phyloP scores from a whole-genome alignment of 306 rosid species.

The Quercus mongolica region DNA sequence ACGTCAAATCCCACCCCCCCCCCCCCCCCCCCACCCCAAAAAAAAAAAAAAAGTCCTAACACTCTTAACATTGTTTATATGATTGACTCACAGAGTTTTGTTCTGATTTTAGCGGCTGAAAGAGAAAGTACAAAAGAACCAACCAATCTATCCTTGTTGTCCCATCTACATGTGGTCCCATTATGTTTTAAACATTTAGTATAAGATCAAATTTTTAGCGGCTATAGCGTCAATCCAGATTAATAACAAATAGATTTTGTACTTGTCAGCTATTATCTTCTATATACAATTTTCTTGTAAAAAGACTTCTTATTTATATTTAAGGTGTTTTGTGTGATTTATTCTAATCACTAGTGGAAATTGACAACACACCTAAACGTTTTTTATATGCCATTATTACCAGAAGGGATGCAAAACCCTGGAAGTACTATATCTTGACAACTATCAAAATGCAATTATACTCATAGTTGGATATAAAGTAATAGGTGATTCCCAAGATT shows the following conservation, averaged over 20 bases:
- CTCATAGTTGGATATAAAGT: too few species aligned
- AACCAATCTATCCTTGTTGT: neutral
- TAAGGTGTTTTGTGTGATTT: neutral
- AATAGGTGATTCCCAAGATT: too few species aligned
- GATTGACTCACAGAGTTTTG: too few species aligned
- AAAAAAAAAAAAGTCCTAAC: too few species aligned
- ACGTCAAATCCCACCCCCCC: too few species aligned
- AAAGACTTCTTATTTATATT: too few species aligned
- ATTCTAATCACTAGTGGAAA: neutral
- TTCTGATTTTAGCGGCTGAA: too few species aligned
- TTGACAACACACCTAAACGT: neutral
- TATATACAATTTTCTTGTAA: neutral
- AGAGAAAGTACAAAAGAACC: neutral
- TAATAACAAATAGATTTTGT: neutral
- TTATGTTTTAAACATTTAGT: neutral
- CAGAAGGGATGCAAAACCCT: neutral
- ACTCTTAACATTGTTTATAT: too few species aligned
- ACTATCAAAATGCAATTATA: neutral
- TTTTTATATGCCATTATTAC: neutral
- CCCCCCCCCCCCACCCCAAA: too few species aligned
- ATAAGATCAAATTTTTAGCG: neutral
- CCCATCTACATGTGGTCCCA: too few species aligned
- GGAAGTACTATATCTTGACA: neutral
- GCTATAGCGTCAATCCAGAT: neutral
- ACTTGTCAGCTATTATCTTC: neutral